These are phyloP conservation scores for Herpomyces periplanetae DNA, from an alignment of 2,329 filamentous ascomycete genomes.

Conservation along the genomic window DNA sequence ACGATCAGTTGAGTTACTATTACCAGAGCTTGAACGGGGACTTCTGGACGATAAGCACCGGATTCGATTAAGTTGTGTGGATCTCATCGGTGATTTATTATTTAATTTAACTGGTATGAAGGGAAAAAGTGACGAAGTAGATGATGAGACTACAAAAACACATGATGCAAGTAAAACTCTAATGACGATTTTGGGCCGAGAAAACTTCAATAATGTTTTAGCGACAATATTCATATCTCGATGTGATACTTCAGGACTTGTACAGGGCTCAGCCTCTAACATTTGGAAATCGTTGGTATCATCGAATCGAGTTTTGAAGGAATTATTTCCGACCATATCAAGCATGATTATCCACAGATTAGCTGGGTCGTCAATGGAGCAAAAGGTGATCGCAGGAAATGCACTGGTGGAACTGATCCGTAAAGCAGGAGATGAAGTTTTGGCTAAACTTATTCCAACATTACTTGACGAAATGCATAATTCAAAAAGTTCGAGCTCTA, in stretches of 20 bases:
- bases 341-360: constrained; percentile 76
- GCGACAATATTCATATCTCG: constrained; percentile 93
- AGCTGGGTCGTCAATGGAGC: constrained; percentile 84
- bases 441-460: constrained; percentile 53
- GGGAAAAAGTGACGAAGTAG: constrained; percentile 30
- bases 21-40: constrained; percentile 78
- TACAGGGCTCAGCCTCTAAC: constrained; percentile 51
- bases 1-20: constrained; percentile 59
- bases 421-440: constrained; percentile 71
- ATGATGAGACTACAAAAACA: constrained; percentile 32
- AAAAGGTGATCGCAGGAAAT: constrained; percentile 93
- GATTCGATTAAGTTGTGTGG: constrained; percentile 88
- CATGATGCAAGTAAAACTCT: constrained; percentile 72
- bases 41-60: constrained; percentile 90
- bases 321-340: constrained; percentile 69
- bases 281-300: constrained; percentile 94
- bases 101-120: constrained; percentile 93
- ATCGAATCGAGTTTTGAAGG: constrained; percentile 62
- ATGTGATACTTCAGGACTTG: constrained; percentile 69
- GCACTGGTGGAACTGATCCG: constrained; percentile 82
- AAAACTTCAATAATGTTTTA: constrained; percentile 81
- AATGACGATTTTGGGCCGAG: constrained; percentile 66
- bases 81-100: constrained; percentile 72
- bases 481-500: constrained; percentile 61
- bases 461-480: constrained; percentile 62